Base-by-base conservation (phyloP, 495 filamentous ascomycete species). In the Aspergillus saccharolyticus region DNA sequence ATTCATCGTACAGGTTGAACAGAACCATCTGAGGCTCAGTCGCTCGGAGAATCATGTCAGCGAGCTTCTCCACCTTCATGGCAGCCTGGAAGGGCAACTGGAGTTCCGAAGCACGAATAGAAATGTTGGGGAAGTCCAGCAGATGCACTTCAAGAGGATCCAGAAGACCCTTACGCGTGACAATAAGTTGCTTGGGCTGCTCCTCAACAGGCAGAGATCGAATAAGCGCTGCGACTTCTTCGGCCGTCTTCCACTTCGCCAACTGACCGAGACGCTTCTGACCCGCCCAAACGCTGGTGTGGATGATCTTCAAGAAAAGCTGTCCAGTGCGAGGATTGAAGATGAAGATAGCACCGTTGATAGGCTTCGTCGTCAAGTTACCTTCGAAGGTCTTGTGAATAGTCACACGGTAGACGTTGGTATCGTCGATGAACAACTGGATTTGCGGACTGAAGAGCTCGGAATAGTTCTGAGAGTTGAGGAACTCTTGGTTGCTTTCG, bases 311-410 rank as follows among this genome's bases (percentile, higher is more conserved):
- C 64, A 99, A 73, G 83, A 99, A 99, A 18, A 99, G 75, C 66
- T 99, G 95, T 30, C 95, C 95, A 60, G 95, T 97, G 47, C 95
- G 85, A 17, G 95, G 95, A 67, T 97, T 99, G 85, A 99, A 96
- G 74, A 99, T 97, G 78, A 99, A 97, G 67, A 99, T 99, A 33
- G 95, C 95, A 67, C 95, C 95, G 73, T 99, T 99, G 78, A 99
- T 99, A 19, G 95, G 95, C 75, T 99, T 99, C 0, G 95, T 99
- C 1, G 95, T 99, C 80, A 99, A 77, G 66, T 99, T 99, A 61
- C 95, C 95, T 71, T 99, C 95, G 61, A 99, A 99, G 0, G 95
- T 99, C 83, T 99, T 99, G 81, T 99, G 95, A 48, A 99, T 97
- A 1, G 95, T 97, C 61, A 99, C 95, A 73, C 95, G 94, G 66